Base-by-base conservation (phyloP, 2,329 filamentous ascomycete genomes). In the Aaosphaeria arxii region DNA sequence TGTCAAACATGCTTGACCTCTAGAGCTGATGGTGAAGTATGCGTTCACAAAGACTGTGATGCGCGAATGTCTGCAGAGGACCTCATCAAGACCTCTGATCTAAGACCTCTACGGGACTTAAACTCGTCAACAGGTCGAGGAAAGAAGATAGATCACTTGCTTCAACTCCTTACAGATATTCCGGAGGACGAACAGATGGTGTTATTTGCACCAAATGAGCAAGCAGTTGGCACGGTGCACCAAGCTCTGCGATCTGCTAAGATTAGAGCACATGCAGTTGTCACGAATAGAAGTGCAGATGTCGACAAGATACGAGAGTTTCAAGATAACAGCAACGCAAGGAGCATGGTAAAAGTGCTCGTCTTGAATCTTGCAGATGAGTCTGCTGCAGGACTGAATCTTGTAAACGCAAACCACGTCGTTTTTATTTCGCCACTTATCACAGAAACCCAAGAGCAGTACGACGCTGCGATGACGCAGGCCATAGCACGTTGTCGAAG, bases 391-490 rank as follows among this genome's bases (percentile, higher is more conserved):
- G 85, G 85, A 44, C 65, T 79, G 80, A 87, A 88, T 53, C 66
- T 88, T 1, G 80, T 82, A 42, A 77, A 76, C 36, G 83, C 83
- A 0, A 86, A 85, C 51, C 82, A 87, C 48, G 71, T 87, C 33
- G 76, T 88, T 31, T 87, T 88, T 61, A 63, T 85, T 3, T 75
- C 77, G 0, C 83, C 84, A 0, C 64, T 84, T 6, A 66, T 82
- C 1, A 68, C 74, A 0, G 60, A 70, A 33, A 76, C 72, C 0
- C 75, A 81, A 42, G 75, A 81, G 40, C 70, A 76, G 5, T 87
- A 84, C 58, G 73, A 81, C 0, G 73, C 79, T 0, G 74, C 76
- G 0, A 85, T 85, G 78, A 77, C 74, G 0, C 85, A 88, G 52
- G 83, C 83, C 0, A 80, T 86, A 17, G 85, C 84, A 2, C 77